These are phyloP conservation scores for Ambrosia trifida DNA, from an alignment of 129 eudicot species.

Conservation along the genomic window DNA sequence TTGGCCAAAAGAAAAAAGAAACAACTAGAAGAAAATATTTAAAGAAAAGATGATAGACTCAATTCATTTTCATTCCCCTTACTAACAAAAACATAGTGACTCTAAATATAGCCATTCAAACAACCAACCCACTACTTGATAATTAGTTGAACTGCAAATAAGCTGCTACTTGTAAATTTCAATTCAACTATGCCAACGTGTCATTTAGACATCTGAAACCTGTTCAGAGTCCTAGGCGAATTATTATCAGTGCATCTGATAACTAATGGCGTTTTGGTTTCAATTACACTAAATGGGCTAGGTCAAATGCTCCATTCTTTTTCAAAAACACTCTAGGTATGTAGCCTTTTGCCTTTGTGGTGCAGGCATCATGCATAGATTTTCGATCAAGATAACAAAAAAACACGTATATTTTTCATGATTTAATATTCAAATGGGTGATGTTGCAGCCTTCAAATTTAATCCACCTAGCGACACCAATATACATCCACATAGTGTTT, in stretches of 20 bases:
- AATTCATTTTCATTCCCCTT: no score
- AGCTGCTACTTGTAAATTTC: not conserved
- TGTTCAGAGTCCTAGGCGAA: conserved; percentile 29
- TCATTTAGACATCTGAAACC: conserved; percentile 33
- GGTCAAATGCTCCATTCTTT: conserved; percentile 51
- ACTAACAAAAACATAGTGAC: no score
- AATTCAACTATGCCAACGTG: conserved; percentile 26
- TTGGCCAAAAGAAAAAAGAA: no score
- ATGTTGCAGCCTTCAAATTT: conserved; percentile 57
- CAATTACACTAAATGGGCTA: conserved; percentile 67
- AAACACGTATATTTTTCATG: not conserved
- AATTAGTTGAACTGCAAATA: no score
- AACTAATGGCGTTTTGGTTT: conserved; percentile 69
- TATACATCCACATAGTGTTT: conserved; percentile 59
- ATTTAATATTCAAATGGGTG: not conserved
- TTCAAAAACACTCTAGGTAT: conserved; percentile 59
- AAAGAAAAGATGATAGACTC: no score
- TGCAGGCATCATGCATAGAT: no score
- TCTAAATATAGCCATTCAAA: no score
- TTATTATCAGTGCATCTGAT: conserved; percentile 52
- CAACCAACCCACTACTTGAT: no score
- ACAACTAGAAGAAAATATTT: no score
- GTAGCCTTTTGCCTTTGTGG: not conserved
- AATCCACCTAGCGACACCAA: conserved; percentile 54
- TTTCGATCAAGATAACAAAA: no score